Base-by-base conservation (phyloP, 371 early-diverging fungal genomes). In the Rhizomucor pusillus region DNA sequence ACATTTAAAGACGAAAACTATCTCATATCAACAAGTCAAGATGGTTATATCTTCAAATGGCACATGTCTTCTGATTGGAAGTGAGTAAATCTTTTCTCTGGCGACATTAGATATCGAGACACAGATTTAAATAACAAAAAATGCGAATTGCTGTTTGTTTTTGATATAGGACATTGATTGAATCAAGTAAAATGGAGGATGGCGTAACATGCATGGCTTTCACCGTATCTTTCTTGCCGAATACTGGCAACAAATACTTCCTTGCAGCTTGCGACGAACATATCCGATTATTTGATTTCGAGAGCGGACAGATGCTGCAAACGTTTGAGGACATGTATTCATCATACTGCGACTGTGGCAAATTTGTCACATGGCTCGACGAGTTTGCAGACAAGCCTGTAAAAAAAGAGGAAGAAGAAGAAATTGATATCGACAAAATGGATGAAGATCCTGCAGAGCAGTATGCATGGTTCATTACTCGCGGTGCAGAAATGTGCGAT, bases 191-290 rank as follows among this genome's bases (percentile, higher is more conserved):
- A 45, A 85, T 95, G 81, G 71, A 70, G 23, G 95, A 95, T 46
- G 89, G 89, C 12, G 73, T 87, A 12, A 93, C 94, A 0, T 94
- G 93, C 69, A 95, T 95, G 94, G 94, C 92, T 5, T 95, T 95
- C 71, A 91, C 89, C 0, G 87, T 92, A 2, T 89, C 93, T 1
- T 95, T 95, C 69, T 69, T 94, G n/a, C 95, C 96, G 2, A 82
- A 91, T 57, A 89, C 91, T 0, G 96, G 93, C 34, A 95, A 95
- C 73, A 87, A 85, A 52, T 94, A 88, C 72, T 93, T 95, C 67
- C 55, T 92, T 29, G 93, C 90, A 1, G 89, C 96, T 1, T 88
- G 90, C 33, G 96, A 95, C 60, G 92, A 88, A 57, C 84, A 88
- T 47, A 58, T 95, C 11, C 75, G 87, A 45, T 66, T 95, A n/a